Evolutionary conservation across 345 rosid genomes (phyloP).

Genomic region (Eucalyptus regnans): DNA sequence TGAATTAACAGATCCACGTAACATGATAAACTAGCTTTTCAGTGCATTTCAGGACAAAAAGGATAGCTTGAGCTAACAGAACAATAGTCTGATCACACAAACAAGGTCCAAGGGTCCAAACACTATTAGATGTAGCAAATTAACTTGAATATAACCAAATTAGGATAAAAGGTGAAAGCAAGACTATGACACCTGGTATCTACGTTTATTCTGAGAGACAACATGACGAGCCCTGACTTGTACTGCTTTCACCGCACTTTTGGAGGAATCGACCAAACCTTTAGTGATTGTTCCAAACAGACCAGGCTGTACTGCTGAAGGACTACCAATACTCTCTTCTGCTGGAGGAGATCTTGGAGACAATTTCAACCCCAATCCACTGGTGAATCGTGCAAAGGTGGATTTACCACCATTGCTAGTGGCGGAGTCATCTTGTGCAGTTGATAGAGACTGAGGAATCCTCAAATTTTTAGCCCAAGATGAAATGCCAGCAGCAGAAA

Average conservation of each 20-base stretch:
- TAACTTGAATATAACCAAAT: neutral
- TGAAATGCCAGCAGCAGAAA: constrained; percentile 51
- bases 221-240: constrained; percentile 93
- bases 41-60: neutral
- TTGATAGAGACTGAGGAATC: constrained; percentile 38
- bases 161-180: neutral
- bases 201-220: constrained; percentile 92
- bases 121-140: neutral
- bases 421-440: constrained; percentile 24
- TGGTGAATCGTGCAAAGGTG: constrained; percentile 60
- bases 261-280: constrained; percentile 74
- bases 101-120: neutral
- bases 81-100: neutral
- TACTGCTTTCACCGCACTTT: constrained; percentile 83
- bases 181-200: constrained; percentile 60
- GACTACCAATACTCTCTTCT: constrained; percentile 20
- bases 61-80: neutral
- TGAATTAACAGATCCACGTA: neutral
- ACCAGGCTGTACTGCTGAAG: constrained; percentile 30
- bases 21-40: neutral
- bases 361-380: constrained; percentile 53
- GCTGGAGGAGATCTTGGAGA: constrained; percentile 30
- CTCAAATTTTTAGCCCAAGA: constrained; percentile 72
- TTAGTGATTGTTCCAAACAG: constrained; percentile 63
- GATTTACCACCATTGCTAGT: constrained; percentile 38